Conservation (phyloP, 2,329 filamentous ascomycete genomes). For the Cercospora zeina region DNA sequence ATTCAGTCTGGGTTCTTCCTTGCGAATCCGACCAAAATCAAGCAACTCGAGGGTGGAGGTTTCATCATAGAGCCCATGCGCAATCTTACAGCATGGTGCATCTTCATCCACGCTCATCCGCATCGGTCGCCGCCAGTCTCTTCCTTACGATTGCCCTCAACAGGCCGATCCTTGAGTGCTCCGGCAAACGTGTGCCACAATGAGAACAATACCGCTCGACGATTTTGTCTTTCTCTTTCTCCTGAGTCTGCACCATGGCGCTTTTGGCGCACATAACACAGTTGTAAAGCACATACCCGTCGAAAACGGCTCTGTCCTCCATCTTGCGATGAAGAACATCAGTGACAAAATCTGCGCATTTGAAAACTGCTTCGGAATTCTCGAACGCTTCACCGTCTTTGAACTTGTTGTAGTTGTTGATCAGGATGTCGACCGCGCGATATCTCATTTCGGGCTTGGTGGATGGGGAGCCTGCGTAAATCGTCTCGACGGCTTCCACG, state of each 20-base stretch:
- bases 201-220: neutral
- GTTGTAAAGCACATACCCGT: neutral
- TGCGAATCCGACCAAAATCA: too few species aligned
- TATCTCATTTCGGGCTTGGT: neutral
- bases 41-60: too few species aligned
- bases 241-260: neutral
- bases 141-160: too few species aligned
- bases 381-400: neutral
- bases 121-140: too few species aligned
- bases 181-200: too few species aligned
- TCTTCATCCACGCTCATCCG: too few species aligned
- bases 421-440: neutral
- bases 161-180: too few species aligned
- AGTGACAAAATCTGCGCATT: neutral
- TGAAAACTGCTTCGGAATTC: neutral
- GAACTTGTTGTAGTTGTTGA: neutral
- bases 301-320: neutral
- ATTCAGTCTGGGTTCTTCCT: too few species aligned
- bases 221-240: neutral
- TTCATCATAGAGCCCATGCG: too few species aligned
- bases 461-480: neutral
- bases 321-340: neutral
- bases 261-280: neutral
- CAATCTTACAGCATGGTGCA: too few species aligned
- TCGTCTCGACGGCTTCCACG: slow-evolving; percentile 10